Evolutionary conservation across 495 filamentous ascomycete genomes (phyloP).

Genomic region (Clohesyomyces aquaticus): DNA sequence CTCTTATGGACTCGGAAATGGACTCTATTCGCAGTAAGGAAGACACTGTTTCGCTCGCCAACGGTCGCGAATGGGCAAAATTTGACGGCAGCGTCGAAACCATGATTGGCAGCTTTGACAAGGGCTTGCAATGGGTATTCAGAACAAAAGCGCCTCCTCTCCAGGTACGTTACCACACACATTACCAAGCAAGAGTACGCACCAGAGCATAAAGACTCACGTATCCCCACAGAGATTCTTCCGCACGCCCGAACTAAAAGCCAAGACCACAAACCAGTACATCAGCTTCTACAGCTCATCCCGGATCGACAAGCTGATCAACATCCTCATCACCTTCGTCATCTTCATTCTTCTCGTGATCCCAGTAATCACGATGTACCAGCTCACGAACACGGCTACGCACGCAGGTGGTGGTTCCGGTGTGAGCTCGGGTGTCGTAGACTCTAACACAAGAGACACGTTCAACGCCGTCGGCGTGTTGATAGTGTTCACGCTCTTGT

Average conservation of each 20-base stretch:
- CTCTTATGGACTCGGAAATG: constrained; percentile 42
- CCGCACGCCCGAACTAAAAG: constrained; percentile 43
- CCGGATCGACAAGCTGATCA: constrained; percentile 47
- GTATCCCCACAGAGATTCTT: constrained; percentile 12
- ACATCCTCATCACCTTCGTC: constrained; percentile 40
- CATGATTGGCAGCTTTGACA: constrained; percentile 38
- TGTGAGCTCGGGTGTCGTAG: neutral
- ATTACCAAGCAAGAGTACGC: no score
- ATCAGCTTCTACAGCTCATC: constrained; percentile 48
- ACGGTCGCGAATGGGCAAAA: constrained; percentile 48
- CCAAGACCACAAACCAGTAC: constrained; percentile 43
- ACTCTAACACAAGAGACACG: constrained; percentile 16
- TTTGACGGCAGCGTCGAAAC: constrained; percentile 50
- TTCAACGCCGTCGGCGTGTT: constrained; percentile 36
- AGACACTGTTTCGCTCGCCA: constrained; percentile 49
- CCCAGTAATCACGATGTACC: constrained; percentile 50
- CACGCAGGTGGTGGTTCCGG: neutral
- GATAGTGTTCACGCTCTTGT: constrained; percentile 42
- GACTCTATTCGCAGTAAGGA: constrained; percentile 48
- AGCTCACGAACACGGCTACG: constrained; percentile 29
- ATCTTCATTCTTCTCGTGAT: constrained; percentile 50
- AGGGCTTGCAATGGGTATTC: constrained; percentile 34
- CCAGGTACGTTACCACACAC: constrained; percentile 10
- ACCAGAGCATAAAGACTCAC: constrained; percentile 4
- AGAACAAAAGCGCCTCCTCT: constrained; percentile 13